Evolutionary conservation across 805 yeast genomes (phyloP).

Genomic region (Hanseniaspora vineae): DNA sequence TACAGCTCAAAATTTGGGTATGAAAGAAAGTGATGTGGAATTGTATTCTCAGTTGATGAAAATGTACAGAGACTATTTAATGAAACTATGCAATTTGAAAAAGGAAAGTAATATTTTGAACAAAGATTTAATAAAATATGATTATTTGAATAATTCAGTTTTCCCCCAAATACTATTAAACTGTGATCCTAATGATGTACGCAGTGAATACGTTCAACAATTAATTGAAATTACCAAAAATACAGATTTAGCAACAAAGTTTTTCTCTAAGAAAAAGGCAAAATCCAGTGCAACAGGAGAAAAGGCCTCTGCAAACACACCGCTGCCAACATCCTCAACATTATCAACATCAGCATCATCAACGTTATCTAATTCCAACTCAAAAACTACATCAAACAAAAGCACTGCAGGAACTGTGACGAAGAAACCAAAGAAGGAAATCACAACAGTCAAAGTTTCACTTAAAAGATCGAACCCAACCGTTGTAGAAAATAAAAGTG

Average conservation of each 20-base stretch:
- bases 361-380: too few relatives aligned
- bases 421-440: constrained; percentile 1
- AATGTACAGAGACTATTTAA: constrained; percentile 21
- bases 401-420: not conserved
- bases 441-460: too few relatives aligned
- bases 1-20: not conserved
- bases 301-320: not conserved
- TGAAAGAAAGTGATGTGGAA: constrained; percentile 7
- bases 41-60: constrained; percentile 18
- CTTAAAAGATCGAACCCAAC: too few relatives aligned
- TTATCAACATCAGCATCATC: too few relatives aligned
- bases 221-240: not conserved
- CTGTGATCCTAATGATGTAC: not conserved
- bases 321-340: too few relatives aligned
- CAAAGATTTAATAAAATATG: not conserved
- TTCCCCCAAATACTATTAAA: not conserved
- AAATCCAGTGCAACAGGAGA: not conserved
- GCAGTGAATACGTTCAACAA: not conserved
- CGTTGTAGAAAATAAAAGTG: too few relatives aligned
- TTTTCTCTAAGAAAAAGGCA: not conserved
- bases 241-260: not conserved
- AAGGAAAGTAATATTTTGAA: constrained; percentile 4
- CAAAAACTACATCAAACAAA: too few relatives aligned
- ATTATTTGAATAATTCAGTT: not conserved
- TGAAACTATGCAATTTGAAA: constrained; percentile 13